These are phyloP conservation scores for Vinca major DNA, from an alignment of 305 asterid species.

Conservation along the genomic window DNA sequence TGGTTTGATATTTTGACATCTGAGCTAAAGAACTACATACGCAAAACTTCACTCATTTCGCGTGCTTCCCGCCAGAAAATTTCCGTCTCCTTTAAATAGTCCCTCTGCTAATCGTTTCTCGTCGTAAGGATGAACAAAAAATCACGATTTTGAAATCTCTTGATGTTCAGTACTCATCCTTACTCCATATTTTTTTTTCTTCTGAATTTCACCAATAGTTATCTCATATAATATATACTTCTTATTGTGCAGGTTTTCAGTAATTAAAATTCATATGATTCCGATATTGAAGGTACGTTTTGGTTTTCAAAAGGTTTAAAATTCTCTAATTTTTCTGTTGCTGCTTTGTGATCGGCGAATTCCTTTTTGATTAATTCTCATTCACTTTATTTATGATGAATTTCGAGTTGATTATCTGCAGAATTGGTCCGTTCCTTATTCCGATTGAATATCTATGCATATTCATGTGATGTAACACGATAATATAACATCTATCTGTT, in stretches of 20 bases:
- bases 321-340: not conserved
- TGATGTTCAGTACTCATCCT: not conserved
- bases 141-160: not conserved
- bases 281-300: not conserved
- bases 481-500: not conserved
- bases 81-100: not conserved
- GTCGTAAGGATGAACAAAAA: no score
- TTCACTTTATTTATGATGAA: not conserved
- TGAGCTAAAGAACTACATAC: no score
- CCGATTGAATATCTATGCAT: not conserved
- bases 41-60: not conserved
- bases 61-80: conserved; percentile 12
- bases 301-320: not conserved
- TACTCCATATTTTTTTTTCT: not conserved
- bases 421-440: not conserved
- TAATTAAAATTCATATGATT: no score
- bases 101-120: not conserved
- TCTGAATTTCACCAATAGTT: not conserved
- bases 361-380: not conserved
- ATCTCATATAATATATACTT: not conserved
- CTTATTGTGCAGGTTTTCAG: not conserved
- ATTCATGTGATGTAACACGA: not conserved
- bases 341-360: not conserved
- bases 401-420: not conserved
- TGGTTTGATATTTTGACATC: not conserved